Conservation (phyloP, 2,329 filamentous ascomycete genomes). For the Penicillium brevicompactum region DNA sequence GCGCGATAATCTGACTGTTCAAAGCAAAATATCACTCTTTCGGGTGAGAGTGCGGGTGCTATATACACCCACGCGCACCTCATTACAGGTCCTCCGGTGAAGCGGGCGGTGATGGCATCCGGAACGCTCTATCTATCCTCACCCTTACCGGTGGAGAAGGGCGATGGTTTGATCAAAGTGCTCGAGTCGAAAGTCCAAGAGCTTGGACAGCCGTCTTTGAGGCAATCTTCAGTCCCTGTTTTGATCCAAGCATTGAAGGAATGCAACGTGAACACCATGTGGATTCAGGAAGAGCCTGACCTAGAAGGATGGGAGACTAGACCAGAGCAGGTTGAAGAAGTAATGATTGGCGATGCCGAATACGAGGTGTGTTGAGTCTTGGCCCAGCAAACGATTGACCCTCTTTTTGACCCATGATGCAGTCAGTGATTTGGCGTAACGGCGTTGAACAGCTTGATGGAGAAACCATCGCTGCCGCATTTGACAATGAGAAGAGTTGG, state of each 20-base stretch:
- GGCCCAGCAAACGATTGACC: background rate
- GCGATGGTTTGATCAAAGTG: constrained; percentile 31
- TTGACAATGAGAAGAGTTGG: constrained; percentile 34
- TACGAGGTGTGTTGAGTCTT: constrained; percentile 39
- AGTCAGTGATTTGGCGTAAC: constrained; percentile 51
- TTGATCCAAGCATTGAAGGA: constrained; percentile 40
- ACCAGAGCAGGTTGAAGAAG: constrained; percentile 34
- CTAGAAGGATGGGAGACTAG: constrained; percentile 42
- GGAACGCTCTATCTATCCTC: constrained; percentile 49
- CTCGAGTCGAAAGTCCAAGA: constrained; percentile 32
- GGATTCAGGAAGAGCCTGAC: constrained; percentile 42
- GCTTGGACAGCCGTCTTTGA: constrained; percentile 30
- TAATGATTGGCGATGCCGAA: constrained; percentile 49
- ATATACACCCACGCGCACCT: constrained; percentile 50
- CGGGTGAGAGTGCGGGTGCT: constrained; percentile 51
- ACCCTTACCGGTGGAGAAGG: constrained; percentile 41
- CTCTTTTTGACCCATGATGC: background rate
- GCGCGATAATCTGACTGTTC: background rate
- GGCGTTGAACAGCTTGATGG: constrained; percentile 43
- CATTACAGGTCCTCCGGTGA: constrained; percentile 34
- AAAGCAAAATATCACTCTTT: constrained; percentile 45
- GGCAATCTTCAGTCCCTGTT: constrained; percentile 29
- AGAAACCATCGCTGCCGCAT: constrained; percentile 37
- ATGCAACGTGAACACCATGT: constrained; percentile 45
- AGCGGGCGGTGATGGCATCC: constrained; percentile 43